Evolutionary conservation across 495 filamentous ascomycete species (phyloP).

Genomic region (Tuber umbilicatum): DNA sequence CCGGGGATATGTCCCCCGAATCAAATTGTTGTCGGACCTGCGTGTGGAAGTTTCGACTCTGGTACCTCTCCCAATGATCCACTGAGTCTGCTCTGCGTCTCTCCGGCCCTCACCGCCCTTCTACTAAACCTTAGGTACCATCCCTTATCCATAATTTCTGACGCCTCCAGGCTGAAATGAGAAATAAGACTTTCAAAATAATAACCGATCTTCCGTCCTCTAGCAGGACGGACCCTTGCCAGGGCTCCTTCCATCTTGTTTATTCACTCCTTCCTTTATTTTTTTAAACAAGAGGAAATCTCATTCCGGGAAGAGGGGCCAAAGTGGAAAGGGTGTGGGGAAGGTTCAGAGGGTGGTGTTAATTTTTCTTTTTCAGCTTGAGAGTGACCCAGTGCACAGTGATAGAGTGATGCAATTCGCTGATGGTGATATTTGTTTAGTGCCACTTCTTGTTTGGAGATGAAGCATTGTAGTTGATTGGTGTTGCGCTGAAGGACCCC

Average conservation of each 20-base stretch:
- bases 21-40: background rate
- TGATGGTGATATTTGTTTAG: constrained; percentile 30
- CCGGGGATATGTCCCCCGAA: background rate
- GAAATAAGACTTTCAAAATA: constrained; percentile 15
- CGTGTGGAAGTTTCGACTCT: background rate
- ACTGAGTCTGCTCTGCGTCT: background rate
- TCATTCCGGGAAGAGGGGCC: background rate
- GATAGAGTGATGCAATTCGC: constrained; percentile 25
- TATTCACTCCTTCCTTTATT: constrained; percentile 24
- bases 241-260: constrained; percentile 22
- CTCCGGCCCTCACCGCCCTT: background rate
- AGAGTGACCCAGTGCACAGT: constrained; percentile 26
- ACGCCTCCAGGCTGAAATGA: constrained; percentile 36
- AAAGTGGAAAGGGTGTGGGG: constrained; percentile 2
- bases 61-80: background rate
- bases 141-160: background rate
- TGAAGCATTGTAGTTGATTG: constrained; percentile 28
- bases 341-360: constrained; percentile 1
- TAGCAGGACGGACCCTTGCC: constrained; percentile 27
- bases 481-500: constrained; percentile 22
- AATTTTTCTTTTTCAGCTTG: constrained; percentile 28
- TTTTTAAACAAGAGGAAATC: background rate
- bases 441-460: constrained; percentile 34
- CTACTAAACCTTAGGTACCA: background rate
- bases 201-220: constrained; percentile 24